Evolutionary conservation across 495 filamentous ascomycete genomes (phyloP), one percentile per base, ranked within the genome.

Genomic region (Xylaria flabelliformis): DNA sequence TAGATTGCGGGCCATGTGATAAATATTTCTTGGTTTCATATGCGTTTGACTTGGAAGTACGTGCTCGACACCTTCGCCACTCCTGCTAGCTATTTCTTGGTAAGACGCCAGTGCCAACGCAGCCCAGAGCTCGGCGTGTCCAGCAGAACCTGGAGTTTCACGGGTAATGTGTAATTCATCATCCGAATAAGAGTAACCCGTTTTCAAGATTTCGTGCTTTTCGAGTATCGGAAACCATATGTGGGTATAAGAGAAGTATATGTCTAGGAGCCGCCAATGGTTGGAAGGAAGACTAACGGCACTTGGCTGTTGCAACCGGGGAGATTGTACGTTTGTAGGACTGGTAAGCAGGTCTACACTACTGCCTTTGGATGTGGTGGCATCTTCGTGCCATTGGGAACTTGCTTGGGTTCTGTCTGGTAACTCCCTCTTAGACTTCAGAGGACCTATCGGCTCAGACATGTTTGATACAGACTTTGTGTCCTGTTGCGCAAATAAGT

Each of bases 171-270:
- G 64, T 74, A 81, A 29, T 67, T 74, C 76, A 4, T 69, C 82
- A 71, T 74, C 81, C 53, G 72, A 83, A 65, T 81, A 88, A 74
- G 73, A 85, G 63, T 75, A 85, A 63, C 71, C 84, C 51, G 80
- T 79, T 42, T 85, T 86, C 63, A 78, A 83, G 61, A 93, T 82
- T 69, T 89, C 89, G 75, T 92, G 89, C 75, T 92, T 93, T 34
- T 92, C 89, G 42, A 90, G 81, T 50, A 93, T 88, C 4, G 92
- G 92, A 21, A 93, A 85, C 91, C 91, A 94, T 13, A 85, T 85
- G 76, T 93, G 89, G 3, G 91, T 93, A 66, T 89, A 88, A 4
- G 91, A 88, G 75, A 93, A 93, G 75, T 92, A 93, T 8, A 90
- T 83, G 75, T 94, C 91, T 29, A 94, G 80, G 3, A 93, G 80